Evolutionary conservation across 228 moss, liverwort and hornwort genomes (phyloP).

Genomic region (Sphagnum fallax): DNA sequence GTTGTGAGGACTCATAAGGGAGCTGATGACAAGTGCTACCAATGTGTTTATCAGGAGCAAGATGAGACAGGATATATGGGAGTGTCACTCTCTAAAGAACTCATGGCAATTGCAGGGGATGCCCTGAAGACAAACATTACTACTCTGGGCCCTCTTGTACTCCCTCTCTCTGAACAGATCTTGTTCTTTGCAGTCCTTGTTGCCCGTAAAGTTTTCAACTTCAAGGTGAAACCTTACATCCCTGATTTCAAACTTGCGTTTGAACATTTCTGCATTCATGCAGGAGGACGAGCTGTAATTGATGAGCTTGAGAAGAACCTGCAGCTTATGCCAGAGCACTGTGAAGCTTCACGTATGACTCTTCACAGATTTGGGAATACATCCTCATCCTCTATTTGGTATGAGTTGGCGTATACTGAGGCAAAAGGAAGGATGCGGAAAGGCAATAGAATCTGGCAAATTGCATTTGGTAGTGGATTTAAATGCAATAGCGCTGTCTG

Average conservation of each 20-base stretch:
- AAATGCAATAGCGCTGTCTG: slow-evolving; percentile 12
- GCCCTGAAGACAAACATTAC: slow-evolving; percentile 11
- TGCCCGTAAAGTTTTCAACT: slow-evolving; percentile 4
- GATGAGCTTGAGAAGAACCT: slow-evolving; percentile 10
- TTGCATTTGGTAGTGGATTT: slow-evolving; percentile 14
- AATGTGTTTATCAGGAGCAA: slow-evolving; percentile 11
- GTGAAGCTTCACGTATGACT: slow-evolving; percentile 9
- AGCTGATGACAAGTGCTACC: slow-evolving; percentile 10
- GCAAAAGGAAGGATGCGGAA: slow-evolving; percentile 7
- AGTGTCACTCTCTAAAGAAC: slow-evolving; percentile 4
- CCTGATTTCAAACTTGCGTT: slow-evolving; percentile 10
- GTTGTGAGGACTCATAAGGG: slow-evolving; percentile 11
- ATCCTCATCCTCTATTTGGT: slow-evolving; percentile 10
- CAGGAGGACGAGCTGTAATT: slow-evolving; percentile 8
- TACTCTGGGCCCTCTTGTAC: slow-evolving; percentile 7
- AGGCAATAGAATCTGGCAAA: slow-evolving; percentile 9
- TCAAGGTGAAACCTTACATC: slow-evolving; percentile 11
- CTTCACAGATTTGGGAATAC: slow-evolving; percentile 12
- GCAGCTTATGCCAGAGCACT: slow-evolving; percentile 5
- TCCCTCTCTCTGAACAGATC: slow-evolving; percentile 8
- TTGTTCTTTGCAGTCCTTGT: slow-evolving; percentile 6
- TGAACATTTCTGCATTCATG: slow-evolving; percentile 11
- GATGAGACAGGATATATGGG: slow-evolving; percentile 10
- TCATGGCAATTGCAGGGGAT: slow-evolving; percentile 10
- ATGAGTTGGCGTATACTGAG: slow-evolving; percentile 8